Conservation (phyloP, 768 basidiomycete species). For the Mycena floridula region DNA sequence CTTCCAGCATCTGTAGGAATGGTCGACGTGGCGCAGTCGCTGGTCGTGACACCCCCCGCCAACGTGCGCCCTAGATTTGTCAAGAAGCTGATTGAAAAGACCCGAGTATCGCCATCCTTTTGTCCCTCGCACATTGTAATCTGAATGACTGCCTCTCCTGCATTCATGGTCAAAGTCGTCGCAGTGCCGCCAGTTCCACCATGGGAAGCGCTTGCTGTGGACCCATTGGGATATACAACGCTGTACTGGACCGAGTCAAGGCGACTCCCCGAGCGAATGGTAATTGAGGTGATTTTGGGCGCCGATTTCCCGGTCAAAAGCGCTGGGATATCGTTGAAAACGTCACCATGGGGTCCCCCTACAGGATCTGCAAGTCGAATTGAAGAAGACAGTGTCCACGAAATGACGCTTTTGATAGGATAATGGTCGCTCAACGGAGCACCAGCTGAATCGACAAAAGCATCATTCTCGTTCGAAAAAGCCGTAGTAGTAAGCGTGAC, state of each 20-base stretch:
- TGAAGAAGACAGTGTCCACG: conserved; percentile 24
- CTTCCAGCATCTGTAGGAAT: conserved; percentile 23
- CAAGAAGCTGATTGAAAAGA: conserved; percentile 24
- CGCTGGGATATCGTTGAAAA: conserved; percentile 25
- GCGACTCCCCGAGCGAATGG: conserved; percentile 23
- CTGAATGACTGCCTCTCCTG: conserved; percentile 18
- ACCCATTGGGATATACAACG: conserved; percentile 12
- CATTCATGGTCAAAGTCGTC: conserved; percentile 17
- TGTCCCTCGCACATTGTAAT: conserved; percentile 20
- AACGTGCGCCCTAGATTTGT: conserved; percentile 24
- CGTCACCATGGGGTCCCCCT: conserved; percentile 26
- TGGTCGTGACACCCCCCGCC: conserved; percentile 21
- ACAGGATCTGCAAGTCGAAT: conserved; percentile 25
- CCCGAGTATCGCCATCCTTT: conserved; percentile 20
- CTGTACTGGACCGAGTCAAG: conserved; percentile 26
- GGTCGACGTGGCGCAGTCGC: conserved; percentile 18
- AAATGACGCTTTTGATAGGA: conserved; percentile 21
- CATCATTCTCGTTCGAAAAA: conserved; percentile 25
- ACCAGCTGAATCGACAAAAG: conserved; percentile 23
- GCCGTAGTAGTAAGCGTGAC: conserved; percentile 18
- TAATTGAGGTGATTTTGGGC: conserved; percentile 23
- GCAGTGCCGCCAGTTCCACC: conserved; percentile 29
- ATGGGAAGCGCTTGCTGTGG: conserved; percentile 17
- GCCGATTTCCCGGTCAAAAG: conserved; percentile 12
- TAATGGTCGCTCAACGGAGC: conserved; percentile 30